phyloP scores from a whole-genome alignment of 345 rosid genomes.

The Durio zibethinus region DNA sequence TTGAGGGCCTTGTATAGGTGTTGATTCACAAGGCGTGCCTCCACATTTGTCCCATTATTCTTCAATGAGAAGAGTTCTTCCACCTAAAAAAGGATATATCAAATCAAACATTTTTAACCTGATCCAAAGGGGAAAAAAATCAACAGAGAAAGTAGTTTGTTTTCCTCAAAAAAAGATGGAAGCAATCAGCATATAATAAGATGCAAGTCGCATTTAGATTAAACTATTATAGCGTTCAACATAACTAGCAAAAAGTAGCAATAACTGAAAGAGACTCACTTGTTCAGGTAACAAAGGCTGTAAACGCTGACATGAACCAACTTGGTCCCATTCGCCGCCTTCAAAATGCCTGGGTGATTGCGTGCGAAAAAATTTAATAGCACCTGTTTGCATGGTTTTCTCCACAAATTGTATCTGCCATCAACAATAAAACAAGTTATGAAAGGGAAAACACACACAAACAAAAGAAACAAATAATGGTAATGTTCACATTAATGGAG shows the following conservation, averaged over 20 bases:
- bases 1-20: conserved; percentile 50
- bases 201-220: not conserved
- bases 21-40: conserved; percentile 61
- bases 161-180: not conserved
- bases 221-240: not conserved
- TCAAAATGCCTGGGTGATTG: conserved; percentile 97
- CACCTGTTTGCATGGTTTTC: conserved; percentile 39
- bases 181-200: not conserved
- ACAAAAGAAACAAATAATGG: too few species aligned
- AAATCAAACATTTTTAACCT: not conserved
- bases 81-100: conserved; percentile 35
- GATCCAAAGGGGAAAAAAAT: not conserved
- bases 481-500: not conserved
- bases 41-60: conserved; percentile 73
- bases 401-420: conserved; percentile 45
- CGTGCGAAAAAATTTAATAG: conserved; percentile 61
- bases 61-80: conserved; percentile 64
- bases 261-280: conserved; percentile 39
- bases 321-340: conserved; percentile 98
- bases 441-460: not conserved
- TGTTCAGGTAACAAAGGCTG: conserved; percentile 51
- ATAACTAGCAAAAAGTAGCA: not conserved
- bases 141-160: not conserved
- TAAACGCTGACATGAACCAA: conserved; percentile 71
- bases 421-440: not conserved